Conservation (phyloP, 768 basidiomycete genomes). For the Termitomyces sp. region DNA sequence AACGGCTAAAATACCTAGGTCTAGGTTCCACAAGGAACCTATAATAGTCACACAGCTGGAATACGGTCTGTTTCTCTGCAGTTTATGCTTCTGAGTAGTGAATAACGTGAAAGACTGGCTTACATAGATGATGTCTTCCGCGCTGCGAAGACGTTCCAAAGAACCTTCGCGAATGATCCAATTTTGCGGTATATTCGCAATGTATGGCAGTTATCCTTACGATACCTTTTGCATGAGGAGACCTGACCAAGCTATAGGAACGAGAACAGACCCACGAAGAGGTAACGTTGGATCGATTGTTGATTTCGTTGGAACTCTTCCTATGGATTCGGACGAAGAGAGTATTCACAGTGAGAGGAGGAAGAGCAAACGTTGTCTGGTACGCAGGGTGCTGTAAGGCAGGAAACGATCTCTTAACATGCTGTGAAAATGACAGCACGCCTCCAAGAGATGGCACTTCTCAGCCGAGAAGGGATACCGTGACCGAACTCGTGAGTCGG, state of each 20-base stretch:
- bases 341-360: slow-evolving; percentile 18
- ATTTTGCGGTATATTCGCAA: slow-evolving; percentile 15
- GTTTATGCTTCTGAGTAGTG: background rate
- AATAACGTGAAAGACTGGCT: background rate
- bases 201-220: background rate
- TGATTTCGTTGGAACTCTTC: slow-evolving; percentile 2
- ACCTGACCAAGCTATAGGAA: background rate
- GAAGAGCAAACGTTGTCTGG: slow-evolving; percentile 18
- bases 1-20: background rate
- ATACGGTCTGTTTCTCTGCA: slow-evolving; percentile 1
- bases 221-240: background rate
- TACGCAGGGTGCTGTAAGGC: slow-evolving; percentile 1
- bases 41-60: background rate
- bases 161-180: slow-evolving; percentile 14
- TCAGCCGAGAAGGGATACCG: background rate
- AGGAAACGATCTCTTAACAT: background rate
- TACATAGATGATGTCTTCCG: background rate
- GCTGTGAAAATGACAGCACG: background rate
- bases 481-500: background rate
- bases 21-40: background rate
- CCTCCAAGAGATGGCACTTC: background rate
- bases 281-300: background rate
- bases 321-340: slow-evolving; percentile 17
- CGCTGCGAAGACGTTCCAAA: slow-evolving; percentile 16
- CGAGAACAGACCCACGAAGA: background rate